phyloP scores from a whole-genome alignment of 1,139 yeast species.

The Protomyces lactucae-debilis region DNA sequence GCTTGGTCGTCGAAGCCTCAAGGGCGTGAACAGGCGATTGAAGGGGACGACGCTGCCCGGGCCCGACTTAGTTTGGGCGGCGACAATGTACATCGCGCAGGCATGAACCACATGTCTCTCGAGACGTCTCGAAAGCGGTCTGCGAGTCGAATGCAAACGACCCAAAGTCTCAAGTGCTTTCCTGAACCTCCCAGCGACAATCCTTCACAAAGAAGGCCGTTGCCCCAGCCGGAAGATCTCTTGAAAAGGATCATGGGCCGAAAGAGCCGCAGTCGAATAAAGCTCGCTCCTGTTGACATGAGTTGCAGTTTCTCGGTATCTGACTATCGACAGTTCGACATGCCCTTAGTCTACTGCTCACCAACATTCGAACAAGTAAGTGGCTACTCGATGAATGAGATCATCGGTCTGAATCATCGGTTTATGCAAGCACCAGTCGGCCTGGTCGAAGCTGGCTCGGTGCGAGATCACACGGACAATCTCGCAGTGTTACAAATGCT shows the following conservation, averaged over 20 bases:
- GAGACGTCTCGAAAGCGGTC: too few relatives aligned
- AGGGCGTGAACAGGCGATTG: too few relatives aligned
- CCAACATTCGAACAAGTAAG: slow-evolving; percentile 27
- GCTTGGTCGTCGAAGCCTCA: too few relatives aligned
- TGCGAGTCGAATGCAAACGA: too few relatives aligned
- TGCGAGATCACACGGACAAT: slow-evolving; percentile 28
- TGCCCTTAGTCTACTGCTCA: slow-evolving; percentile 29
- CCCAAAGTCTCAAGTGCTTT: too few relatives aligned
- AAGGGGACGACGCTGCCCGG: too few relatives aligned
- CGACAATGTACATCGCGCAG: too few relatives aligned
- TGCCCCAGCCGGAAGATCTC: not conserved
- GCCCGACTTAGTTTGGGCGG: too few relatives aligned
- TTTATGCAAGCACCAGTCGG: slow-evolving; percentile 31
- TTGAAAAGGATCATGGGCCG: not conserved
- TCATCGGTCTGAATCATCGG: slow-evolving; percentile 29
- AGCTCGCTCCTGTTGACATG: slow-evolving; percentile 30
- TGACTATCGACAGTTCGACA: slow-evolving; percentile 27
- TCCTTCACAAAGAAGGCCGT: not conserved
- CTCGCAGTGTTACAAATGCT: slow-evolving; percentile 26
- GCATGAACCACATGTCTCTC: too few relatives aligned
- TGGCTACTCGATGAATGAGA: slow-evolving; percentile 27
- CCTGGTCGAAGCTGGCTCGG: slow-evolving; percentile 17
- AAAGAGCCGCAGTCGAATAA: slow-evolving; percentile 5
- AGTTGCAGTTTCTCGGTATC: slow-evolving; percentile 30
- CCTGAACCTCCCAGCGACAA: too few relatives aligned